Evolutionary conservation across 1,139 yeast genomes (phyloP).

Genomic region (Geotrichum citri-aurantii): DNA sequence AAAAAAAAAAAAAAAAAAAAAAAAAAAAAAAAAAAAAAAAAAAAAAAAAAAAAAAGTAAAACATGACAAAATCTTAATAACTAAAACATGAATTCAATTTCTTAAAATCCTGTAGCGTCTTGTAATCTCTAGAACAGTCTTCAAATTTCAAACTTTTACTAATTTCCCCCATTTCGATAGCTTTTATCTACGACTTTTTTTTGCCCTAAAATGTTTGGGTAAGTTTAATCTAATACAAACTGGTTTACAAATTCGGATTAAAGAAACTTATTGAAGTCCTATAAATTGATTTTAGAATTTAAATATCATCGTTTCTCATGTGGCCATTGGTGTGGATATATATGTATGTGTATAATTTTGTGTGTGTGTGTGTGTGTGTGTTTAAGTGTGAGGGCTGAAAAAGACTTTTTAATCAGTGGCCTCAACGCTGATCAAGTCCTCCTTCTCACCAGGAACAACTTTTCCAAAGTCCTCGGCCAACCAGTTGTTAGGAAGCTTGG

Average conservation of each 20-base stretch:
- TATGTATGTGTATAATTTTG: neutral
- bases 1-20: too few relatives aligned
- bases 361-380: neutral
- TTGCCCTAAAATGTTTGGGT: neutral
- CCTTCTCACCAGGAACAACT: conserved; percentile 14
- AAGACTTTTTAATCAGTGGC: conserved; percentile 10
- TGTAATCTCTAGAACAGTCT: too few relatives aligned
- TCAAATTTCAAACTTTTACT: too few relatives aligned
- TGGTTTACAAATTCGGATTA: neutral
- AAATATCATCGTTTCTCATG: neutral
- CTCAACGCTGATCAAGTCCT: conserved; percentile 12
- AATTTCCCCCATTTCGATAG: too few relatives aligned
- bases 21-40: too few relatives aligned
- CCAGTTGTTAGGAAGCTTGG: conserved; percentile 51
- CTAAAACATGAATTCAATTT: too few relatives aligned
- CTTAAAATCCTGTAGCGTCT: too few relatives aligned
- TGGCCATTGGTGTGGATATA: neutral
- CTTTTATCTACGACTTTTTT: too few relatives aligned
- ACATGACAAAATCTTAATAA: too few relatives aligned
- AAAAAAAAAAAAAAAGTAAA: too few relatives aligned
- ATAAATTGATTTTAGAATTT: neutral
- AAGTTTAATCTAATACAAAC: neutral
- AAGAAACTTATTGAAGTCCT: neutral
- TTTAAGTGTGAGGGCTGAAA: neutral
- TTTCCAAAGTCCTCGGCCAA: conserved; percentile 32